Conservation (phyloP, 169 alveolate genomes). For the Plasmodium falciparum region DNA sequence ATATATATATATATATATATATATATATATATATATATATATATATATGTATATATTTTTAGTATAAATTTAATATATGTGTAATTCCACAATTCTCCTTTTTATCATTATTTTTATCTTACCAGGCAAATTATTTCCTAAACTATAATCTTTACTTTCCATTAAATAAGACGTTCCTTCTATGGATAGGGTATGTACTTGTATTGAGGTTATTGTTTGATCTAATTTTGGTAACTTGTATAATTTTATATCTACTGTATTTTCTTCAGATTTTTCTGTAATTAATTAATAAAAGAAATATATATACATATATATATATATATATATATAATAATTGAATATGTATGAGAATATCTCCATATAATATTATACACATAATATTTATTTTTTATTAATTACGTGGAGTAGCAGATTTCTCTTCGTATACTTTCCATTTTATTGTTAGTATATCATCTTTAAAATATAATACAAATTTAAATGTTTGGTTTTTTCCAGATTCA, state of each 20-base stretch:
- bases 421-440: neutral
- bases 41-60: too few species aligned
- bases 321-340: too few species aligned
- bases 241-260: slow-evolving; percentile 13
- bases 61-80: too few species aligned
- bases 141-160: slow-evolving; percentile 33
- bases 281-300: too few species aligned
- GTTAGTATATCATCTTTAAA: neutral
- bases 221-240: slow-evolving; percentile 33
- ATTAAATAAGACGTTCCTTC: neutral
- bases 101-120: neutral
- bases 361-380: too few species aligned
- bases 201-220: slow-evolving; percentile 46
- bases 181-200: slow-evolving; percentile 9
- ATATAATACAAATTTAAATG: neutral
- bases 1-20: too few species aligned
- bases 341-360: too few species aligned
- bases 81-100: too few species aligned
- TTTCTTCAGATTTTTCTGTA: too few species aligned
- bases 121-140: slow-evolving; percentile 33
- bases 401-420: neutral
- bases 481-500: neutral
- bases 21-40: too few species aligned
- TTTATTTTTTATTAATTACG: neutral
- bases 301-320: too few species aligned